Conservation (phyloP, 2,329 filamentous ascomycete species). For the Verticillium isaacii region DNA sequence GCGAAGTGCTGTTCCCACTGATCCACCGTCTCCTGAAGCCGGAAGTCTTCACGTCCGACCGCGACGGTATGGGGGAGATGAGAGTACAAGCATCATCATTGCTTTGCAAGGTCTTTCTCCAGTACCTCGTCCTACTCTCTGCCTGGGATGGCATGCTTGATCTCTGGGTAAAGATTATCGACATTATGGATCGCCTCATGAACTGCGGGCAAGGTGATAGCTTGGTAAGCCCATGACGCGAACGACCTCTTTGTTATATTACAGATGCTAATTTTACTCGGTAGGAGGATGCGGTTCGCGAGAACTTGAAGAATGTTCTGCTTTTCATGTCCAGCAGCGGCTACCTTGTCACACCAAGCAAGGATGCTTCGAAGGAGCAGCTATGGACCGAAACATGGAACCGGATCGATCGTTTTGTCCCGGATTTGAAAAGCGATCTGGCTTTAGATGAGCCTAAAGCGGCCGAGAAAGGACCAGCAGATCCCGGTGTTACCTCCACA, state of each 20-base stretch:
- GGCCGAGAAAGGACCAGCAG: neutral
- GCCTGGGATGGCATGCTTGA: constrained; percentile 87
- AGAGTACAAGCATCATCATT: constrained; percentile 86
- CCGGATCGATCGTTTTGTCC: constrained; percentile 60
- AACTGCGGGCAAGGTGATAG: constrained; percentile 91
- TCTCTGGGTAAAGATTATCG: constrained; percentile 87
- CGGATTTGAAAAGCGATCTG: constrained; percentile 53
- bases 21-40: constrained; percentile 85
- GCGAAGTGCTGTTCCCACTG: constrained; percentile 87
- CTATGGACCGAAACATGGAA: constrained; percentile 62
- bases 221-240: constrained; percentile 53
- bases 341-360: constrained; percentile 68
- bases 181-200: constrained; percentile 93
- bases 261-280: neutral
- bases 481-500: neutral
- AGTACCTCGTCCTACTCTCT: constrained; percentile 81
- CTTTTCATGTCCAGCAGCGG: constrained; percentile 91
- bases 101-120: constrained; percentile 91
- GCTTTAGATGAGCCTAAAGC: constrained; percentile 40
- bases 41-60: constrained; percentile 88
- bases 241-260: neutral
- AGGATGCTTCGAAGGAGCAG: constrained; percentile 49
- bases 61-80: constrained; percentile 91
- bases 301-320: constrained; percentile 93
- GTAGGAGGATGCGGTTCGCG: constrained; percentile 89